Percentiles rank a stretch among this genome's conserved stretches.
Evolutionary conservation across 2,329 filamentous ascomycete species (phyloP).

Genomic region (Tolypocladium paradoxum): DNA sequence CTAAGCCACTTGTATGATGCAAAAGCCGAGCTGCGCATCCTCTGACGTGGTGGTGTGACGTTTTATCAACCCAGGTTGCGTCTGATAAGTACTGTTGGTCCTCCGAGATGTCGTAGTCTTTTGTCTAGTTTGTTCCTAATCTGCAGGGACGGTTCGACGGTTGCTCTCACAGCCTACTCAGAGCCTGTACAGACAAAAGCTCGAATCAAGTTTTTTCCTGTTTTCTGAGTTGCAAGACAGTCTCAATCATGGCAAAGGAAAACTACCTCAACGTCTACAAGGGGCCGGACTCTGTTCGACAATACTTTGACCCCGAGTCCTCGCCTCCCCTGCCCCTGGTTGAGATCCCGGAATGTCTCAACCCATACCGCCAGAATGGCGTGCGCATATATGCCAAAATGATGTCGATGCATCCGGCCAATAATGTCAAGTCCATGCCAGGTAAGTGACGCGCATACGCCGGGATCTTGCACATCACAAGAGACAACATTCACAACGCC

Average conservation of each 20-base stretch:
- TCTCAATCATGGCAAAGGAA: constrained; percentile 9
- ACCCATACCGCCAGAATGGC: constrained; percentile 45
- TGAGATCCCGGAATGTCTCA: constrained; percentile 46
- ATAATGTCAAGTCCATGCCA: constrained; percentile 55
- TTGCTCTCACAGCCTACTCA: too few species aligned
- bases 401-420: constrained; percentile 53
- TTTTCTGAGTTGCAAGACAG: neutral
- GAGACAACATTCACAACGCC: neutral
- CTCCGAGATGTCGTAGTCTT: neutral
- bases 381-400: constrained; percentile 56
- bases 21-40: neutral
- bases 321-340: constrained; percentile 49
- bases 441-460: constrained; percentile 19
- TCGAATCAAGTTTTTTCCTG: neutral
- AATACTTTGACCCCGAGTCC: constrained; percentile 49
- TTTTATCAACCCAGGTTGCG: neutral
- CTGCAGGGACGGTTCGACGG: neutral
- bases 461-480: neutral
- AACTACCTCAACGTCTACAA: constrained; percentile 43
- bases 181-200: neutral
- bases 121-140: neutral
- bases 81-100: neutral
- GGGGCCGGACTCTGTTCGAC: constrained; percentile 42
- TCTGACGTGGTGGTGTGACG: neutral
- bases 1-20: neutral